Evolutionary conservation across 2,329 filamentous ascomycete genomes (phyloP), one percentile per base, ranked within the genome.

Genomic region (Decorospora gaudefroyi): DNA sequence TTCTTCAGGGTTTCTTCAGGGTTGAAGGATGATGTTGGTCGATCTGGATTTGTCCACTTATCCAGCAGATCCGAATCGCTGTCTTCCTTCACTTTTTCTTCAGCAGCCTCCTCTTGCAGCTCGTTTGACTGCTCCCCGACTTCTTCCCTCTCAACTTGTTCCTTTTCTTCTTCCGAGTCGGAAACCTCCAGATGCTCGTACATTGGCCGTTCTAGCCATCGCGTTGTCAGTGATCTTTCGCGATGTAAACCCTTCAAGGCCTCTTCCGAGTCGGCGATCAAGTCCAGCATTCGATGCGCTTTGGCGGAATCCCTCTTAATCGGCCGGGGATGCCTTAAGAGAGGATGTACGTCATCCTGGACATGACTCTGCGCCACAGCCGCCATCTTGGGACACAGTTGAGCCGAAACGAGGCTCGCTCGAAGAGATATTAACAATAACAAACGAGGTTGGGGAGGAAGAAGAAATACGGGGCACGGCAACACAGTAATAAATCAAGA

Each of bases 161-260:
- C 42, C 21, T 21, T 48, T 45, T 52, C 47, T 23, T 52, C 43
- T 42, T 56, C 52, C 25, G 50, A 35, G 19, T 56, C 36, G 19
- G 56, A 56, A 32, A 49, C 43, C 17, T 53, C 49, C 33, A 54
- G 49, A 25, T 57, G 51, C 23, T 52, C 51, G 27, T 62, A 59
- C 46, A 61, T 51, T 19, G 59, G 59, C 12, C 54, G 53, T 47
- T 62, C 59, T 17, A 62, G 31, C 59, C 59, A 62, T 62, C 51
- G 53, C 47, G 59, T 62, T 13, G 59, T 62, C 23, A 55, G 35
- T 3, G 59, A 62, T 21, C 52, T 59, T 39, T 61, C 57, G 11
- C 59, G 53, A 35, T 57, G 49, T 12, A 62, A 35, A 28, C 27
- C 40, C 31, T 36, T 48, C 12, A 46, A 31, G 10, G 46, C 51